A percentile compares a stretch with the other conserved stretches of the same genome.
These are phyloP conservation scores for Stachybotrys elegans DNA, from an alignment of 2,329 filamentous ascomycete species.

Conservation along the genomic window DNA sequence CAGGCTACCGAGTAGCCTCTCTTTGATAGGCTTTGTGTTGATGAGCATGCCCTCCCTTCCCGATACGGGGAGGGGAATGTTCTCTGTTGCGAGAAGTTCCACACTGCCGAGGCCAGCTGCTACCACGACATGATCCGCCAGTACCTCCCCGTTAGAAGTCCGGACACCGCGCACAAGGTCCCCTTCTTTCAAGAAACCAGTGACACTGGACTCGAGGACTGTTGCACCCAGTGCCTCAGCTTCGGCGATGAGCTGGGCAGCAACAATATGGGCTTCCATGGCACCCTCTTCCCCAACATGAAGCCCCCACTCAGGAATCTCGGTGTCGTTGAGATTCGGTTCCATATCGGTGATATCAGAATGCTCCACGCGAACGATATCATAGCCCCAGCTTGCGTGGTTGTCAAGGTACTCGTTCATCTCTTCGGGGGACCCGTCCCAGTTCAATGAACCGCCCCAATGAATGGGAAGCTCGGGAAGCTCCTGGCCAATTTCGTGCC, in stretches of 20 bases:
- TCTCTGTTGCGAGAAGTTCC: constrained; percentile 15
- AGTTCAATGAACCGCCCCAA: constrained; percentile 20
- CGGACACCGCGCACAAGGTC: constrained; percentile 12
- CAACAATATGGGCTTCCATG: constrained; percentile 22
- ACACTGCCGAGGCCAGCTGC: constrained; percentile 23
- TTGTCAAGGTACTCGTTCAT: constrained; percentile 14
- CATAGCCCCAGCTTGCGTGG: constrained; percentile 19
- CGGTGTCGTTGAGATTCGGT: constrained; percentile 12
- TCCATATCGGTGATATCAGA: constrained; percentile 14
- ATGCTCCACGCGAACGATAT: constrained; percentile 13
- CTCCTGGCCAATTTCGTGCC: constrained; percentile 15
- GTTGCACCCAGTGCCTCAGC: constrained; percentile 12
- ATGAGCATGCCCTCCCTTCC: constrained; percentile 20
- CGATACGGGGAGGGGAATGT: constrained; percentile 17
- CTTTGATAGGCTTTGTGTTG: constrained; percentile 18
- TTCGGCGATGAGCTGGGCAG: constrained; percentile 13
- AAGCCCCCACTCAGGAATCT: constrained; percentile 17
- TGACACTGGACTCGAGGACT: constrained; percentile 10
- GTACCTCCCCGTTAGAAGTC: constrained; percentile 8
- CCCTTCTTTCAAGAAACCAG: constrained; percentile 10
- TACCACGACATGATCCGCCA: constrained; percentile 22
- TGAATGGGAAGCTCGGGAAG: constrained; percentile 17
- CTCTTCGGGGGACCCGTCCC: constrained; percentile 16
- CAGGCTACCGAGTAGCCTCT: constrained; percentile 14
- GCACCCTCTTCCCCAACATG: constrained; percentile 17